Percentiles rank a stretch among this genome's conserved stretches.
phyloP scores from a whole-genome alignment of 108 stramenopile species.

The Aurantiochytrium sp. region DNA sequence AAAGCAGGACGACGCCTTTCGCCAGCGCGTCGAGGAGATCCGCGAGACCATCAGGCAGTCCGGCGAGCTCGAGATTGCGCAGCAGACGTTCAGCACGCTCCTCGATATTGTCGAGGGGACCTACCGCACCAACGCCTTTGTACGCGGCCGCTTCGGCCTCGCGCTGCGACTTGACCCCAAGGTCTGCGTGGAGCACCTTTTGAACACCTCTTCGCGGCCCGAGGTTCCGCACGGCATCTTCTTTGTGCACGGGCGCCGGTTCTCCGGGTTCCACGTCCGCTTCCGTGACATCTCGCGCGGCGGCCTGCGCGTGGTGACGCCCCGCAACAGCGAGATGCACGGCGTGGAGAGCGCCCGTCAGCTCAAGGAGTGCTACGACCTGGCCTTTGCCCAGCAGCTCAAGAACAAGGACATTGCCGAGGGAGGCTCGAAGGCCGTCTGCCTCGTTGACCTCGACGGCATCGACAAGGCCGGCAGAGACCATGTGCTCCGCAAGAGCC shows the following conservation, averaged over 20 bases:
- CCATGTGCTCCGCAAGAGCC: constrained; percentile 84
- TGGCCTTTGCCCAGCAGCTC: constrained; percentile 88
- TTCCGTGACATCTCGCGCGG: constrained; percentile 94
- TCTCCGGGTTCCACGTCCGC: constrained; percentile 94
- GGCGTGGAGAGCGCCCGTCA: constrained; percentile 84
- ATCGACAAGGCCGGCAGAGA: constrained; percentile 52
- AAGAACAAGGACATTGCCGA: constrained; percentile 98
- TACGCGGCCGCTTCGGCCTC: constrained; percentile 86
- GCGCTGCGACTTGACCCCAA: constrained; percentile 80
- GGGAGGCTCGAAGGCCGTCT: constrained; percentile 92
- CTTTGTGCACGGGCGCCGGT: constrained; percentile 87
- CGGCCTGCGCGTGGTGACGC: constrained; percentile 89
- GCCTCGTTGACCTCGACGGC: constrained; percentile 77
- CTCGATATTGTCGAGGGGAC: constrained; percentile 72
- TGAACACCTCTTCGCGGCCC: constrained; percentile 38
- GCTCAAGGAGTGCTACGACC: constrained; percentile 88
- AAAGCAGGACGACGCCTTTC: constrained; percentile 67
- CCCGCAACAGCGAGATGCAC: constrained; percentile 74
- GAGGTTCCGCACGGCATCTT: constrained; percentile 80
- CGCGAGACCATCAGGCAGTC: constrained; percentile 68
- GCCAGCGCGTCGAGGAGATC: constrained; percentile 66
- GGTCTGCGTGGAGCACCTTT: constrained; percentile 66
- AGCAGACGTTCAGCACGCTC: constrained; percentile 27
- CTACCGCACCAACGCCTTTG: constrained; percentile 83
- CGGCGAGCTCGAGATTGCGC: constrained; percentile 30